A percentile compares a stretch with the other conserved stretches of the same genome.
phyloP scores from a whole-genome alignment of 257 asterid genomes.

The Penstemon newberryi region DNA sequence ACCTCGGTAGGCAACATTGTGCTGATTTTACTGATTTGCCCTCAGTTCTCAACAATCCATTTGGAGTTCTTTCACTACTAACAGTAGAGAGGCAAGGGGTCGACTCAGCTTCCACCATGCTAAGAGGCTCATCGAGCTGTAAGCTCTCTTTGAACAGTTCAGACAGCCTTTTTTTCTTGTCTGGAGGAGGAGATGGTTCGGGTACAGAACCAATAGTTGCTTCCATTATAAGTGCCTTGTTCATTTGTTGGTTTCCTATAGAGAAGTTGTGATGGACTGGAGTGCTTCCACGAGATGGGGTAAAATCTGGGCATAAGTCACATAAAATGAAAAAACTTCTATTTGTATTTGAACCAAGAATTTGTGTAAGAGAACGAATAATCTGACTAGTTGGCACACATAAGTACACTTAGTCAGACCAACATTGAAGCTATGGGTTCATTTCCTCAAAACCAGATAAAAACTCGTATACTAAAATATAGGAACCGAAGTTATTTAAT shows the following conservation, averaged over 20 bases:
- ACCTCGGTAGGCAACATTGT: conserved; percentile 66
- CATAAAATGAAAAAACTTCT: not conserved
- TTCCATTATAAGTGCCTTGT: conserved; percentile 25
- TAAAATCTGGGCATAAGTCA: conserved; percentile 48
- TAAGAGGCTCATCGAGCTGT: conserved; percentile 23
- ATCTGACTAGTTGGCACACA: too few relatives aligned
- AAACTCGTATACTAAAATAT: too few relatives aligned
- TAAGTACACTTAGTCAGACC: not conserved
- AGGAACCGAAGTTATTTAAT: too few relatives aligned
- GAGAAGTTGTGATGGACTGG: conserved; percentile 58
- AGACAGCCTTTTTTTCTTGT: conserved; percentile 54
- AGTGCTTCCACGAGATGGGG: conserved; percentile 72
- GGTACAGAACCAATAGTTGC: conserved; percentile 19
- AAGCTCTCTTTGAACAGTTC: conserved; percentile 64
- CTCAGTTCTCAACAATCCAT: conserved; percentile 9
- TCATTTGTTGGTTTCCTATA: conserved; percentile 28
- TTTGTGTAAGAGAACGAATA: not conserved
- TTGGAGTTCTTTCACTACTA: conserved; percentile 42
- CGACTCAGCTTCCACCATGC: conserved; percentile 10
- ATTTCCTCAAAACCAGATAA: too few relatives aligned
- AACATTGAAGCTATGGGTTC: not conserved
- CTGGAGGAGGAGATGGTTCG: conserved; percentile 42
- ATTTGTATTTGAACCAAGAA: not conserved
- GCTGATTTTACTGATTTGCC: conserved; percentile 36
- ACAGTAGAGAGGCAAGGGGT: conserved; percentile 38